These are phyloP conservation scores for Polygonum aviculare DNA, from an alignment of 148 eudicot species.

Conservation along the genomic window DNA sequence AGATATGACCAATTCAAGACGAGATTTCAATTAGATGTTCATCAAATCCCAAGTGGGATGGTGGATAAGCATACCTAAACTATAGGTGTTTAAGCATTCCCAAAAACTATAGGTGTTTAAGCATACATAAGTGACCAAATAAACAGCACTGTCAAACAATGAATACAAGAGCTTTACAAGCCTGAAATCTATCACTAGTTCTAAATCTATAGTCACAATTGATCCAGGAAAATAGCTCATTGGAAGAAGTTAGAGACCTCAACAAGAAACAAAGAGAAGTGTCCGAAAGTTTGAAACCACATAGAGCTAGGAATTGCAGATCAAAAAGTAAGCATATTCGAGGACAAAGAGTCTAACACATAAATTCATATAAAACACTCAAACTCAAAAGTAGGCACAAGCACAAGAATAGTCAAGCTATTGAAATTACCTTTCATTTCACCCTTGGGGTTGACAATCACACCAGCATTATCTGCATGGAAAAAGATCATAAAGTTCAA, in stretches of 20 bases:
- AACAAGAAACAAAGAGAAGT: background rate
- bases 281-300: background rate
- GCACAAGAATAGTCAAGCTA: background rate
- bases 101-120: too few species aligned
- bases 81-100: too few species aligned
- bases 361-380: background rate
- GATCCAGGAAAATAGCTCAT: background rate
- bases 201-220: background rate
- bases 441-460: slow-evolving; percentile 25
- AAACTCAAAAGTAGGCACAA: background rate
- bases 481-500: slow-evolving; percentile 12
- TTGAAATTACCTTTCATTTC: slow-evolving; percentile 23
- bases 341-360: background rate
- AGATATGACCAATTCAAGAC: too few species aligned
- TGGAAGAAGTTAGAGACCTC: too few species aligned
- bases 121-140: too few species aligned
- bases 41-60: too few species aligned
- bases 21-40: too few species aligned
- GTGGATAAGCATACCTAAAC: too few species aligned
- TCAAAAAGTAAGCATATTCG: background rate
- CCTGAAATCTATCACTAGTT: background rate
- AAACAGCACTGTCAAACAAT: too few species aligned
- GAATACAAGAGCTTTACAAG: background rate
- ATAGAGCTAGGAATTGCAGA: background rate
- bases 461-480: slow-evolving; percentile 24